These are phyloP conservation scores for Penicillium freii DNA, from an alignment of 2,329 filamentous ascomycete genomes.

Conservation along the genomic window DNA sequence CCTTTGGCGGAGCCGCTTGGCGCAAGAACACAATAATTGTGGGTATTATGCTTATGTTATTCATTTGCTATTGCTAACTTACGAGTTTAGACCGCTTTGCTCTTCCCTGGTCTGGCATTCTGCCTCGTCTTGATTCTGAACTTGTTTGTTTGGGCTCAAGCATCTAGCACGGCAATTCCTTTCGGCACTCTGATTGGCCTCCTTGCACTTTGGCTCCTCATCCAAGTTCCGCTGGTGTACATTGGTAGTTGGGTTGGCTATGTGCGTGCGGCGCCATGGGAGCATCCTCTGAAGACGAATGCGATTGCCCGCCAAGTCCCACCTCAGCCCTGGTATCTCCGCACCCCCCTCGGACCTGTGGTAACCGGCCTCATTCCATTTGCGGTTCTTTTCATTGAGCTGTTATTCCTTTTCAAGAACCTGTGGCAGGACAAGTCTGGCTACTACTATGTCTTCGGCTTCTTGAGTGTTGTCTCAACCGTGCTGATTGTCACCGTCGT, in stretches of 20 bases:
- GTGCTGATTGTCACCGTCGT: slow-evolving; percentile 75
- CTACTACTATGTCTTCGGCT: slow-evolving; percentile 91
- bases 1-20: slow-evolving; percentile 74
- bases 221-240: slow-evolving; percentile 83
- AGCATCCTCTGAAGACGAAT: slow-evolving; percentile 77
- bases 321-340: slow-evolving; percentile 70
- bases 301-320: slow-evolving; percentile 72
- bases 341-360: slow-evolving; percentile 61
- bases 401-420: slow-evolving; percentile 82
- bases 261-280: slow-evolving; percentile 65
- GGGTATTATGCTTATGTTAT: slow-evolving; percentile 21
- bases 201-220: slow-evolving; percentile 74
- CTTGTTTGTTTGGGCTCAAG: slow-evolving; percentile 86
- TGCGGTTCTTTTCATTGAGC: slow-evolving; percentile 82
- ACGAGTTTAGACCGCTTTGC: slow-evolving; percentile 59
- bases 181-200: slow-evolving; percentile 75
- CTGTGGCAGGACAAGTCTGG: slow-evolving; percentile 88
- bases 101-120: slow-evolving; percentile 79
- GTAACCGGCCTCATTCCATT: slow-evolving; percentile 78
- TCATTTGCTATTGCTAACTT: slow-evolving; percentile 16
- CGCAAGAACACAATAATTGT: slow-evolving; percentile 69
- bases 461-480: slow-evolving; percentile 69
- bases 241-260: slow-evolving; percentile 76
- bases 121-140: slow-evolving; percentile 75
- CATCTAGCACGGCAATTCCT: slow-evolving; percentile 81